phyloP scores from a whole-genome alignment of 768 basidiomycete genomes.

The Calvatia gigantea region DNA sequence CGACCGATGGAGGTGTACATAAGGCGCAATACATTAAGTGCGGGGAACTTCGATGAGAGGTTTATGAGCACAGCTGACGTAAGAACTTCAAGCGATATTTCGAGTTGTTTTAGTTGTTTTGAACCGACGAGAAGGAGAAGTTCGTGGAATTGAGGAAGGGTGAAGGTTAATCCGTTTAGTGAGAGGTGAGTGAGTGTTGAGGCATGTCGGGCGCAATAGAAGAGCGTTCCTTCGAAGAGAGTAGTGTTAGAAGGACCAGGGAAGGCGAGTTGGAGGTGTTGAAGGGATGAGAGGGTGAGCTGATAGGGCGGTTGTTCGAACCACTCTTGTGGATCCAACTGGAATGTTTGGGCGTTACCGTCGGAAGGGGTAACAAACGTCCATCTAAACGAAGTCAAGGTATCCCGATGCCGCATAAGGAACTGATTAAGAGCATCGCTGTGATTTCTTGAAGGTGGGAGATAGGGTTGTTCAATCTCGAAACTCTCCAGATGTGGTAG shows the following conservation, averaged over 20 bases:
- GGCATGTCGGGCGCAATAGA: conserved; percentile 8
- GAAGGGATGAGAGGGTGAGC: neutral
- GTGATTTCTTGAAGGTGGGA: conserved; percentile 3
- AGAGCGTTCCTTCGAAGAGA: conserved; percentile 5
- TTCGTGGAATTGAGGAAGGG: conserved; percentile 6
- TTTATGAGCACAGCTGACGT: conserved; percentile 8
- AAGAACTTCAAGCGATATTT: conserved; percentile 9
- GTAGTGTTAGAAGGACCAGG: neutral
- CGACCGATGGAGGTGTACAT: conserved; percentile 4
- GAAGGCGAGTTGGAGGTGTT: neutral
- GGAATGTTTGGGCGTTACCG: neutral
- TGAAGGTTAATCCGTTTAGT: conserved; percentile 2
- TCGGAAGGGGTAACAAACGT: neutral
- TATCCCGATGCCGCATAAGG: conserved; percentile 4
- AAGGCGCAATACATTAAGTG: neutral
- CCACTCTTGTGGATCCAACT: conserved; percentile 1
- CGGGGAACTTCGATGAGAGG: conserved; percentile 4
- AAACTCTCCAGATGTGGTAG: conserved; percentile 2
- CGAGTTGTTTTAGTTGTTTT: neutral
- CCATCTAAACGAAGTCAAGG: conserved; percentile 5
- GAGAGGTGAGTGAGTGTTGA: conserved; percentile 7
- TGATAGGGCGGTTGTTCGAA: conserved; percentile 9
- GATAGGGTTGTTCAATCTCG: conserved; percentile 7
- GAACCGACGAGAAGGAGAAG: conserved; percentile 6
- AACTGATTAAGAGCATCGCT: conserved; percentile 4